A percentile compares a stretch with the other conserved stretches of the same genome.
phyloP scores from a whole-genome alignment of 257 asterid genomes.

The Gentiana dahurica region DNA sequence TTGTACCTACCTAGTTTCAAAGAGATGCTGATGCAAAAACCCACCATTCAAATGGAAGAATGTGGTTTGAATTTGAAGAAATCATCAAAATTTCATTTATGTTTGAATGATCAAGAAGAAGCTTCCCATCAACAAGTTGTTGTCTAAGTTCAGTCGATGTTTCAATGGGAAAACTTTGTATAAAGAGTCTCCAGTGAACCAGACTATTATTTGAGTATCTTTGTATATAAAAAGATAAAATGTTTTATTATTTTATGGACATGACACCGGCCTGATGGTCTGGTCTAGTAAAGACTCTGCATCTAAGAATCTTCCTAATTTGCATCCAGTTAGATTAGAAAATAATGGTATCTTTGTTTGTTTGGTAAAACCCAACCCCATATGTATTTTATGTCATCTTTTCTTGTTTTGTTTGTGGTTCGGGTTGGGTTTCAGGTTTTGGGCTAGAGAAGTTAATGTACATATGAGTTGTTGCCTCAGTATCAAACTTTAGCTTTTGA shows the following conservation, averaged over 20 bases:
- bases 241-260: too few species aligned
- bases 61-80: slow-evolving; percentile 27
- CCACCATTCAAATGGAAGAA: slow-evolving; percentile 17
- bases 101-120: slow-evolving; percentile 70
- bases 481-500: too few species aligned
- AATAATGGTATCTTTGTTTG: not conserved
- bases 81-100: slow-evolving; percentile 44
- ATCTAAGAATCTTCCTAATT: too few species aligned
- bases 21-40: slow-evolving; percentile 49
- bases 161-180: too few species aligned
- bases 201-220: too few species aligned
- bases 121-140: slow-evolving; percentile 60
- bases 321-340: slow-evolving; percentile 27
- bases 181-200: not conserved
- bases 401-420: not conserved
- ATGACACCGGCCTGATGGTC: too few species aligned
- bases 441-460: too few species aligned
- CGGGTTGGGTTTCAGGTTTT: too few species aligned
- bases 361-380: not conserved
- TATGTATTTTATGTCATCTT: not conserved
- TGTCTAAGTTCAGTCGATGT: slow-evolving; percentile 26
- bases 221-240: too few species aligned
- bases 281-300: too few species aligned
- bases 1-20: slow-evolving; percentile 43
- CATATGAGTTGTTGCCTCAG: too few species aligned